Conservation (phyloP, 768 basidiomycete species). For the Suillus subluteus region DNA sequence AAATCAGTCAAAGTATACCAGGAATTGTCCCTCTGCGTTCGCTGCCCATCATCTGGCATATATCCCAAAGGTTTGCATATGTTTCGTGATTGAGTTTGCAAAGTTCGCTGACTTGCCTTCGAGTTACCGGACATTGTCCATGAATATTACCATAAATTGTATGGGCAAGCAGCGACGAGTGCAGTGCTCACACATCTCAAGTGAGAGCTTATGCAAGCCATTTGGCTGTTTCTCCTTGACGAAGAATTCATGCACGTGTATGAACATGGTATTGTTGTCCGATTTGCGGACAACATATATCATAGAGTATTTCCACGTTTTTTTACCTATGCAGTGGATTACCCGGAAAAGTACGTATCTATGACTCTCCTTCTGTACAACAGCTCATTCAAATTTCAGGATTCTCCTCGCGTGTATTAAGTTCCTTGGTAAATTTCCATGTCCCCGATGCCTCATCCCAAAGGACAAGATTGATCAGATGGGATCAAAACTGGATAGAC, state of each 20-base stretch:
- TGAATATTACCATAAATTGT: constrained; percentile 9
- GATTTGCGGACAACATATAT: constrained; percentile 23
- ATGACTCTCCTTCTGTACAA: constrained; percentile 15
- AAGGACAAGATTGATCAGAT: constrained; percentile 18
- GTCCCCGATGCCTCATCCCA: constrained; percentile 23
- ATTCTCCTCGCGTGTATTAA: constrained; percentile 24
- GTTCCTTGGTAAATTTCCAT: constrained; percentile 25
- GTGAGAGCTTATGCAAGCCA: constrained; percentile 28
- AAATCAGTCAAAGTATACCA: constrained; percentile 7
- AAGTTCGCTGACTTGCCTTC: background rate
- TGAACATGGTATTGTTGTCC: constrained; percentile 23
- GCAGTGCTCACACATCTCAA: constrained; percentile 25
- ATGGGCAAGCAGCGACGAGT: background rate
- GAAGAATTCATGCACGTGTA: constrained; percentile 22
- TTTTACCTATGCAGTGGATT: constrained; percentile 34
- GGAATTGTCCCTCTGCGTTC: no score
- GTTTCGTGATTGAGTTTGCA: no score
- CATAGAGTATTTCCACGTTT: constrained; percentile 20
- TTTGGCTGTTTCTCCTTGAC: constrained; percentile 27
- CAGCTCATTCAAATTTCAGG: constrained; percentile 17
- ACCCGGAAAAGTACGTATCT: constrained; percentile 35
- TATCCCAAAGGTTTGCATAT: constrained; percentile 16
- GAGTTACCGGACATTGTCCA: constrained; percentile 22
- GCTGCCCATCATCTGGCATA: constrained; percentile 21
- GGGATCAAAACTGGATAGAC: constrained; percentile 17